Base-by-base conservation (phyloP, 805 yeast species). In the Cyberlindnera americana region DNA sequence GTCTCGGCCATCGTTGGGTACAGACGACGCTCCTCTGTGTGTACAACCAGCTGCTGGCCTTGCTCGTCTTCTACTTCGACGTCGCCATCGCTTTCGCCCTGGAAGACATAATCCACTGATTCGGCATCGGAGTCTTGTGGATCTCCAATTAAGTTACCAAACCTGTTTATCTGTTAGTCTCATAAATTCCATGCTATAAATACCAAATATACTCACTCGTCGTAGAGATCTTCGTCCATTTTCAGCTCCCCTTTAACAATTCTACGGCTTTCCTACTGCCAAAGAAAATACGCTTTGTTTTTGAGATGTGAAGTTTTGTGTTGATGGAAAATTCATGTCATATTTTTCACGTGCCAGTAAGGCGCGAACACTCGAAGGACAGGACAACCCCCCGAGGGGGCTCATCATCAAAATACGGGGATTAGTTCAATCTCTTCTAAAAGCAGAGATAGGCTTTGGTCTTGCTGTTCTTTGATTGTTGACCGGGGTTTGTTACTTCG, bases 141-240 rank as follows among this genome's bases (percentile, higher is more conserved):
- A 31, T 67, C 79, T 12, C 81, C 83, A 16, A 83, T 68, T 26
- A 72, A 68, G 55, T 83, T 83, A 32, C 91, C 91, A 58, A 83
- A 83, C 60, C 64, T 57, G 44, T 5, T 13, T 8, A 3, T 10
- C 6, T 14, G 16, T 29, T 19, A 40, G 36, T 19, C 35, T 33
- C 31, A 34, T 21, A 6, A 6, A 21, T 21, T 10, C n/a, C n/a
- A n/a, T n/a, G n/a, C n/a, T n/a, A n/a, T n/a, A n/a, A n/a, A 22
- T 22, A 22, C 10, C 11, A 8, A 22, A 11, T 22, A 8, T 8
- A 54, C 69, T 33, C 50, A 72, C 72, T 88, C 96, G 61, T 88
- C 96, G 61, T 82, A 87, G 19, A 78, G 56, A 44, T 78, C 84
- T 17, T 78, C 83, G 52, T 77, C 84, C 78, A 75, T 77, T n/a